A percentile compares a stretch with the other conserved stretches of the same genome.
Conservation (phyloP, 2,329 filamentous ascomycete genomes). For the Aspergillus felis region DNA sequence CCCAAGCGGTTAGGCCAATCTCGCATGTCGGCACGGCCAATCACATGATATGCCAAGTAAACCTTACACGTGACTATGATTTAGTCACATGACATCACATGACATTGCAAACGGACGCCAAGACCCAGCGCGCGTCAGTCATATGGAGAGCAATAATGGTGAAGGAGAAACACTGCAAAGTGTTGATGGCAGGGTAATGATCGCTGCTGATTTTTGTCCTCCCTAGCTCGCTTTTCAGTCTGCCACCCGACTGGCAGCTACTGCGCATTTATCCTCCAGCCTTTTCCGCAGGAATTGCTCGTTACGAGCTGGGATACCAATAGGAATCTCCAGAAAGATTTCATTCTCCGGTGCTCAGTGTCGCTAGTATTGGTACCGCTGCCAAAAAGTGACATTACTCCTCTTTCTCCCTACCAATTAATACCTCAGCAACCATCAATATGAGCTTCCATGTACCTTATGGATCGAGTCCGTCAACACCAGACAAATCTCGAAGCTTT, state of each 20-base stretch:
- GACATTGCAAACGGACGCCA: constrained; percentile 8
- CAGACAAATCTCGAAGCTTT: constrained; percentile 34
- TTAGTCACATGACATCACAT: constrained; percentile 13
- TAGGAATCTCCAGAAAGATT: not conserved
- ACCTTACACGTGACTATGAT: not conserved
- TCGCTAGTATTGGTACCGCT: not conserved
- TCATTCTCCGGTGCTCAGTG: not conserved
- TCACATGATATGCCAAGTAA: not conserved
- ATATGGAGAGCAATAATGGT: not conserved
- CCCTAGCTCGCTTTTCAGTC: not conserved
- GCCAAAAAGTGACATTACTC: not conserved
- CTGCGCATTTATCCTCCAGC: not conserved
- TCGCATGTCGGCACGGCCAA: not conserved
- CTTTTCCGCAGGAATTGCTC: not conserved
- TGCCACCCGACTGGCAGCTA: not conserved
- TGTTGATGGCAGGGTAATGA: not conserved
- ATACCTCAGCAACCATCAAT: constrained; percentile 4
- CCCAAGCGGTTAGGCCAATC: not conserved
- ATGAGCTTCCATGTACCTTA: constrained; percentile 37
- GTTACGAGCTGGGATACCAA: not conserved
- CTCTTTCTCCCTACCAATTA: not conserved
- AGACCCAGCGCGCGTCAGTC: constrained; percentile 14
- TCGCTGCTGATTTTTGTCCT: not conserved
- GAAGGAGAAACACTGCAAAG: not conserved
- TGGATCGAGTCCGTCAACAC: constrained; percentile 37